Percentiles rank a stretch among this genome's conserved stretches.
These are phyloP conservation scores for Coniochaeta pulveracea DNA, from an alignment of 2,329 filamentous ascomycete species.

Conservation along the genomic window DNA sequence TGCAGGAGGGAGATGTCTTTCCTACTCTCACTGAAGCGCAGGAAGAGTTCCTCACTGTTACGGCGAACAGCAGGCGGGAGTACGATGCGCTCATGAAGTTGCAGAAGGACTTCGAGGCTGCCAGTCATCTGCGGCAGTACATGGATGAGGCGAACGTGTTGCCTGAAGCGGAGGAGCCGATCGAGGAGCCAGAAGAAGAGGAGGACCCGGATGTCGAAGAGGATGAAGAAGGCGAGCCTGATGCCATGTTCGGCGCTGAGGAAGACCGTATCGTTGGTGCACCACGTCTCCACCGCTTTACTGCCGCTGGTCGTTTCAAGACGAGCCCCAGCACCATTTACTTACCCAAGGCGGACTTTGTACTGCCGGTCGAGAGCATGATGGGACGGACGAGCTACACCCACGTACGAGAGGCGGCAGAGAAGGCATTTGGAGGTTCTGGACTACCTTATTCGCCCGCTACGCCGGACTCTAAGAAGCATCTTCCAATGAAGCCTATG, in stretches of 20 bases:
- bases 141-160: conserved; percentile 18
- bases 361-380: conserved; percentile 57
- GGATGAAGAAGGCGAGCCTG: conserved; percentile 18
- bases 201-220: conserved; percentile 25
- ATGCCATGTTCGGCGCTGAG: conserved; percentile 15
- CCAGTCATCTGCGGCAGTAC: conserved; percentile 20
- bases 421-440: conserved; percentile 63
- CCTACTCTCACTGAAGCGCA: conserved; percentile 20
- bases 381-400: conserved; percentile 57
- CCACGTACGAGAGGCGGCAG: conserved; percentile 64
- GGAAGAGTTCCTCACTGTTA: conserved; percentile 31
- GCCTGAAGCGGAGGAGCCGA: conserved; percentile 18
- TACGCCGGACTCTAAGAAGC: conserved; percentile 48
- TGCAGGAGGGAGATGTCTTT: conserved; percentile 12
- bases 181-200: conserved; percentile 22
- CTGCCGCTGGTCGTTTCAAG: conserved; percentile 60
- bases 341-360: conserved; percentile 60
- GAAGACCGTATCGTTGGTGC: conserved; percentile 17
- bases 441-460: conserved; percentile 67
- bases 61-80: conserved; percentile 42
- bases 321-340: conserved; percentile 63
- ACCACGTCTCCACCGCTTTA: conserved; percentile 61
- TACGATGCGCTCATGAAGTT: conserved; percentile 41
- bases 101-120: conserved; percentile 44
- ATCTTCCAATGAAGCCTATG: conserved; percentile 51